phyloP scores from a whole-genome alignment of 805 yeast species.

The Spathaspora girioi region DNA sequence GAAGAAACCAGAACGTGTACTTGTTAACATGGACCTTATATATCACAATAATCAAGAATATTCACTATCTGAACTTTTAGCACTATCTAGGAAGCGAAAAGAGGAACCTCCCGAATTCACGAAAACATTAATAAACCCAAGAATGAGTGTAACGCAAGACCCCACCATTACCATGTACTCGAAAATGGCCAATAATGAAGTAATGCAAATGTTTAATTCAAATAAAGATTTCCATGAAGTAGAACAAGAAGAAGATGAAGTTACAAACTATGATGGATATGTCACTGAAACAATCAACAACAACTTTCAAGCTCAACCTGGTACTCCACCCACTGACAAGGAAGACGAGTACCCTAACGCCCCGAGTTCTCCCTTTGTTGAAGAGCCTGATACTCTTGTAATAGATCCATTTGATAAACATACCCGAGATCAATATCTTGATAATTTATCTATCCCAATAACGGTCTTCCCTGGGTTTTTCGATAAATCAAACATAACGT shows the following conservation, averaged over 20 bases:
- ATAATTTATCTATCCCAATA: constrained; percentile 32
- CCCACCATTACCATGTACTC: constrained; percentile 81
- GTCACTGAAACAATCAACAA: constrained; percentile 45
- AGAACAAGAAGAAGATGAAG: constrained; percentile 18
- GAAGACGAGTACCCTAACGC: constrained; percentile 16
- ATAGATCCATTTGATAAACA: constrained; percentile 42
- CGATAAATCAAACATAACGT: constrained; percentile 20
- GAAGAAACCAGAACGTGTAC: constrained; percentile 56
- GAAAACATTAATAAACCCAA: constrained; percentile 41
- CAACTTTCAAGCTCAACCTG: constrained; percentile 6
- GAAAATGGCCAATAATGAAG: constrained; percentile 70
- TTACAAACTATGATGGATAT: constrained; percentile 37
- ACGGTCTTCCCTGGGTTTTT: constrained; percentile 27
- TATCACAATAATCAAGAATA: constrained; percentile 51
- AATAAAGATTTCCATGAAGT: constrained; percentile 1
- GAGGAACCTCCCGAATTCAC: constrained; percentile 12
- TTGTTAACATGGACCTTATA: constrained; percentile 56
- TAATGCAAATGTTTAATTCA: constrained; percentile 70
- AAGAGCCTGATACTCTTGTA: constrained; percentile 18
- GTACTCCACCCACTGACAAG: constrained; percentile 27
- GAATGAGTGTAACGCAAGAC: constrained; percentile 52
- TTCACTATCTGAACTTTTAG: constrained; percentile 63
- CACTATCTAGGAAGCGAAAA: constrained; percentile 25
- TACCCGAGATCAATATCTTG: constrained; percentile 36
- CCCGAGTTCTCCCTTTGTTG: constrained; percentile 49